A percentile compares a stretch with the other conserved stretches of the same genome.
phyloP scores from a whole-genome alignment of 139 green algal species.

The Chlamydomonas schloesseri region DNA sequence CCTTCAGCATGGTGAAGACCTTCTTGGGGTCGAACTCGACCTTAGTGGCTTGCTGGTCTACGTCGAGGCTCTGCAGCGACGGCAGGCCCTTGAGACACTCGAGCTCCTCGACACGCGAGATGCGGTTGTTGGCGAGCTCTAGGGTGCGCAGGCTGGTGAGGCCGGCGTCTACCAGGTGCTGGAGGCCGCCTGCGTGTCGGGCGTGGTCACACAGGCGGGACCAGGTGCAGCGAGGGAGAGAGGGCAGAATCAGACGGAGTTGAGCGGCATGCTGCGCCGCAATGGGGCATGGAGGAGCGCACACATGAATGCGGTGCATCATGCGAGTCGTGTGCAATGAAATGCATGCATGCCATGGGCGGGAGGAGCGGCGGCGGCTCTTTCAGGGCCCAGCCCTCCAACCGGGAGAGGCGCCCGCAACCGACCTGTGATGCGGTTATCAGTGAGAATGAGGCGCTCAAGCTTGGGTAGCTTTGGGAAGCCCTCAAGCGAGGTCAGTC shows the following conservation, averaged over 20 bases:
- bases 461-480: slow-evolving; percentile 43
- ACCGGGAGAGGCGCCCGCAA: not conserved
- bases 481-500: slow-evolving; percentile 29
- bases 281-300: too few relatives aligned
- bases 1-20: slow-evolving; percentile 45
- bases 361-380: too few relatives aligned
- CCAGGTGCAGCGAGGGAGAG: too few relatives aligned
- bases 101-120: slow-evolving; percentile 6
- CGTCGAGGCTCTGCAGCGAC: slow-evolving; percentile 10
- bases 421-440: slow-evolving; percentile 41
- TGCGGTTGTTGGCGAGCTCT: slow-evolving; percentile 44
- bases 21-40: not conserved
- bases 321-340: not conserved
- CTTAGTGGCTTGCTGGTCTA: not conserved
- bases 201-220: too few relatives aligned
- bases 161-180: slow-evolving; percentile 30
- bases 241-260: too few relatives aligned
- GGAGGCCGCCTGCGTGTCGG: slow-evolving; percentile 11
- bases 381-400: too few relatives aligned
- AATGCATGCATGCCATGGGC: too few relatives aligned
- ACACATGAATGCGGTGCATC: too few relatives aligned
- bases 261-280: too few relatives aligned
- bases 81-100: slow-evolving; percentile 14
- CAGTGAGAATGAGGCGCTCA: slow-evolving; percentile 6
- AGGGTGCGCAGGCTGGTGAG: slow-evolving; percentile 12